Base-by-base conservation (phyloP, 1,139 yeast species). In the Schizosaccharomyces versatilis region DNA sequence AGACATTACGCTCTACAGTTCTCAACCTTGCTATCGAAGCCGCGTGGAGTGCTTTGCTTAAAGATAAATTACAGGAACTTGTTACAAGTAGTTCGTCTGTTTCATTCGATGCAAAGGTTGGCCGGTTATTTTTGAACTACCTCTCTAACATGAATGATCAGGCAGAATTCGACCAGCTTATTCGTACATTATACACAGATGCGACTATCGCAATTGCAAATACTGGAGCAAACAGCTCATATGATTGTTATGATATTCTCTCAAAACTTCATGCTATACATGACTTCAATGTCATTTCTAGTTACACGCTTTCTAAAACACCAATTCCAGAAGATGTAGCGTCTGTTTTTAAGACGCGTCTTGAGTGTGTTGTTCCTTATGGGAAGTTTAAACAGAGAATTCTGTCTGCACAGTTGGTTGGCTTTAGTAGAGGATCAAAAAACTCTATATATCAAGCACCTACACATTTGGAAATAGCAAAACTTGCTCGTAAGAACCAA, bases 71-170 rank as follows among this genome's bases (percentile, higher is more conserved):
- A 17, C 36, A 44, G 9, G 32, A 44, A 32, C 32, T 32, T 32
- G 14, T 44, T 17, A 14, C 19, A 12, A 44, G 32, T 19, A 44
- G 49, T 32, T 19, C 19, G 14, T 44, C 32, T 3, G 36, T 19
- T 19, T 17, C 49, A 19, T 44, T 44, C 9, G 49, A 44, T 10
- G 36, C 49, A 8, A 44, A 44, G n/a, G 15, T 44, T 1, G 49
- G 49, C n/a, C 15, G 32, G 41, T 49, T 7, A 32, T 52, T 41
- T 42, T 47, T 10, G 55, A 56, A 41, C 10, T 81, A 54, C 95
- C 90, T 0, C 68, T 85, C 8, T 83, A 81, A 58, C 82, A 94
- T 0, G 77, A 95, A 0, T 77, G 84, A 61, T 71, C 77, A 39
- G 71, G 80, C 1, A 90, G 90, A 0, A 74, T 78, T 53, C 63